Base-by-base conservation (phyloP, 2,329 filamentous ascomycete genomes). In the Xylariaceae sp. region DNA sequence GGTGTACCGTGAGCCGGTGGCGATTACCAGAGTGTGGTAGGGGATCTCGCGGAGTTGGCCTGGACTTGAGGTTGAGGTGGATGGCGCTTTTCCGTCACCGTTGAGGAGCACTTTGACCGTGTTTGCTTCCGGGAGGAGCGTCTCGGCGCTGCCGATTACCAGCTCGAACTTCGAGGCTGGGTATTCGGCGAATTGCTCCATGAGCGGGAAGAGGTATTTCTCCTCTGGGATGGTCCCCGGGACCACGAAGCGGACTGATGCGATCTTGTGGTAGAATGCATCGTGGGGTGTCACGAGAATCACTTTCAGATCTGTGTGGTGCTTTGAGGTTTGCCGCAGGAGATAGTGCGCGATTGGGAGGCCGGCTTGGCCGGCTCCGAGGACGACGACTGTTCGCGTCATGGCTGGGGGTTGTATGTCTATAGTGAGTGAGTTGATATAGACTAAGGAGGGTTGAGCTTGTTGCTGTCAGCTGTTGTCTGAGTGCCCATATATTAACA, bases 1-100 rank as follows among this genome's bases (percentile, higher is more conserved):
- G 18, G 59, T 65, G 31, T 71, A 68, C 27, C 67, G 66, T 3
- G 75, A 65, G 7, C 81, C 81, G 2, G 80, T 83, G 10, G 79
- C 78, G 39, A 84, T 65, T 52, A 84, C 60, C 11, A 83, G 67
- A 18, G 71, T 72, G 55, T 81, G 71, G 58, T 83, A 84, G 17
- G 52, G 51, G 47, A 81, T 59, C 14, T 11, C 27, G 30, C 48
- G 41, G n/a, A 48, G 35, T 10, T 4, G 7, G 22, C 22, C 22
- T 27, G 22, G 7, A 7, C 7, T 27, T 7, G 22, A 27, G 22
- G n/a, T 14, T 11, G 64, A 63, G 6, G 67, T 64, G 9, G 14
- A 12, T 6, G 41, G 19, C n/a, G 58, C 56, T 5, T 52, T 60
- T 6, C 66, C 68, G 3, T 63, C 68, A 5, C 62, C 68, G 40